Percentiles rank a stretch among this genome's conserved stretches.
phyloP scores from a whole-genome alignment of 495 filamentous ascomycete genomes.

The Evernia prunastri region DNA sequence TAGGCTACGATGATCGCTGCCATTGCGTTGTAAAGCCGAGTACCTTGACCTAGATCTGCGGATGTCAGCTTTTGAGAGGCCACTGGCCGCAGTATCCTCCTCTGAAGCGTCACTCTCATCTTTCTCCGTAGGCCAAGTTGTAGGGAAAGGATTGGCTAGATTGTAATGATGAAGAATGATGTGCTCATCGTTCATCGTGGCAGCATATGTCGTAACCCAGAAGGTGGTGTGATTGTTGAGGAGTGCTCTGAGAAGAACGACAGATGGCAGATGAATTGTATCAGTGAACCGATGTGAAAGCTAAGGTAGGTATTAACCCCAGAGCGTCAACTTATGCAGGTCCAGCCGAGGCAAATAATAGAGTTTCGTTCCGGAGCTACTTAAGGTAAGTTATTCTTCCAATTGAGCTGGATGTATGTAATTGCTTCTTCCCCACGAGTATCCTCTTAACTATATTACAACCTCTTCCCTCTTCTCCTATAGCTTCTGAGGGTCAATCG shows the following conservation, averaged over 20 bases:
- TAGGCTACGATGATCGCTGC: constrained; percentile 57
- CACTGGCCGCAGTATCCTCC: constrained; percentile 48
- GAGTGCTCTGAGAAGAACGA: not conserved
- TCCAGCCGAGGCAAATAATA: not conserved
- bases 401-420: not conserved
- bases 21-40: constrained; percentile 69
- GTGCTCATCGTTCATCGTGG: constrained; percentile 59
- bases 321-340: not conserved
- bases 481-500: constrained; percentile 5
- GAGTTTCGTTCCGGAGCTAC: not conserved
- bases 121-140: constrained; percentile 80
- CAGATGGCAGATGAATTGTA: not conserved
- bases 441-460: not conserved
- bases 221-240: not conserved
- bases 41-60: constrained; percentile 70
- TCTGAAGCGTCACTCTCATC: constrained; percentile 65
- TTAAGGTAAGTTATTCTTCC: too few relatives aligned
- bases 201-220: constrained; percentile 6
- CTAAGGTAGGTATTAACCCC: not conserved
- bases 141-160: constrained; percentile 68
- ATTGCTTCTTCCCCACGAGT: not conserved
- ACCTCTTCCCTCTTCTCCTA: not conserved
- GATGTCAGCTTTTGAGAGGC: constrained; percentile 38
- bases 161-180: constrained; percentile 86
- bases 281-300: not conserved